Evolutionary conservation across 257 asterid genomes (phyloP), one percentile per base, ranked within the genome.

Genomic region (Sherardia arvensis): DNA sequence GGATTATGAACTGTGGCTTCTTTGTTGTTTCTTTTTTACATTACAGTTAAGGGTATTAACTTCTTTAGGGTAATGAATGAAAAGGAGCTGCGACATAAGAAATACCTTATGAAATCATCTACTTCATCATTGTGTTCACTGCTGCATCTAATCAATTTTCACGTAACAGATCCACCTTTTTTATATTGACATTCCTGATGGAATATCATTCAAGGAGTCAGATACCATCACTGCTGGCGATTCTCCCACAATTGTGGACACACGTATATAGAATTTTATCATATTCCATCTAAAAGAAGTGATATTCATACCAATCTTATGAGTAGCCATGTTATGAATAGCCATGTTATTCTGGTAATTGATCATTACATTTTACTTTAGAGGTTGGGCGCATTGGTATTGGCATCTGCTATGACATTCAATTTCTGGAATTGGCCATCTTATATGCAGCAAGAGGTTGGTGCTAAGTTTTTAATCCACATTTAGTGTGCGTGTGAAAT

Each of bases 331-430:
- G n/a, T n/a, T n/a, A n/a, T n/a, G n/a, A n/a, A 21, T 33, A 25
- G 47, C 62, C 45, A 26, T 25, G 25, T 38, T 32, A 32, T 32
- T 10, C 28, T 59, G 62, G 6, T 40, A 71, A 23, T n/a, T 38
- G 40, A 33, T 45, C 53, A 30, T 15, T 22, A 60, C 28, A n/a
- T 27, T 64, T 77, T 64, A 67, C 67, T 84, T 83, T 90, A 92
- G 99, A 92, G 85, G 95, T 92, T 69, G 98, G 98, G 20, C 87
- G 97, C 33, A 85, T 89, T 59, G 97, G 99, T 64, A 84, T 92
- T 43, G 98, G 99, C 22, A 92, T 92, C 74, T 92, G 99, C 87
- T 82, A 92, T 48, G 99, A 92, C 81, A 89, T 92, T 70, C 82
- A 87, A 54, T 92, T 92, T 81, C 93, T 79, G 74, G 99, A 92